Base-by-base conservation (phyloP, 2,329 filamentous ascomycete genomes). In the Aspergillus bombycis region DNA sequence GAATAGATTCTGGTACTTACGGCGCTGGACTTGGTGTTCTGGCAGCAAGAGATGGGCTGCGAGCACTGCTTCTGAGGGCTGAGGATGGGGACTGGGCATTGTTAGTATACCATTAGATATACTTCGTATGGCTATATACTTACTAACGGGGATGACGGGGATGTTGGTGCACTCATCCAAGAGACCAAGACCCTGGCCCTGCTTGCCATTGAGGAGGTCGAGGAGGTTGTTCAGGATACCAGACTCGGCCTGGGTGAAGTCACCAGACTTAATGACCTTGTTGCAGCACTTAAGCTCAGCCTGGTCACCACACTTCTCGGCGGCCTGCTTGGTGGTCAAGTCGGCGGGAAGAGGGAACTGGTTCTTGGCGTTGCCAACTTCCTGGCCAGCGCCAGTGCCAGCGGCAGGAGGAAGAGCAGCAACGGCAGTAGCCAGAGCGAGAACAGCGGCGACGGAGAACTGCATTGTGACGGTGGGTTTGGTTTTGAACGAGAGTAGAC, bases 141-240 rank as follows among this genome's bases (percentile, higher is more conserved):
- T 71, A 79, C 77, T 53, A 61, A 3, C 16, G 7, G 71, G 64
- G 58, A 78, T 36, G 48, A 71, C 68, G 46, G 38, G 38, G 19
- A 80, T 72, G 73, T 78, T 78, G 71, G 76, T 77, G 77, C 78
- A 80, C 73, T 78, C 72, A 67, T 79, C 70, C 70, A 79, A 79
- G 66, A 80, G 72, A 72, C 74, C 76, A 32, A 79, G 66, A 65
- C 76, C 73, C 57, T 74, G 63, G 60, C 74, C 74, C 50, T 76
- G 73, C 58, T 75, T 74, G 63, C 67, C 65, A 64, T 75, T 73
- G 66, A 79, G 67, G 30, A 79, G 70, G 70, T 65, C 65, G 61
- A 79, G 74, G 38, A 71, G 66, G 66, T 76, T 75, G 54, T 68
- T 68, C 19, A 78, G 75, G 38, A 76, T 66, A 61, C 76, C 77